A percentile compares a stretch with the other conserved stretches of the same genome.
Conservation (phyloP, 331 rosid species). For the Telfairia occidentalis region DNA sequence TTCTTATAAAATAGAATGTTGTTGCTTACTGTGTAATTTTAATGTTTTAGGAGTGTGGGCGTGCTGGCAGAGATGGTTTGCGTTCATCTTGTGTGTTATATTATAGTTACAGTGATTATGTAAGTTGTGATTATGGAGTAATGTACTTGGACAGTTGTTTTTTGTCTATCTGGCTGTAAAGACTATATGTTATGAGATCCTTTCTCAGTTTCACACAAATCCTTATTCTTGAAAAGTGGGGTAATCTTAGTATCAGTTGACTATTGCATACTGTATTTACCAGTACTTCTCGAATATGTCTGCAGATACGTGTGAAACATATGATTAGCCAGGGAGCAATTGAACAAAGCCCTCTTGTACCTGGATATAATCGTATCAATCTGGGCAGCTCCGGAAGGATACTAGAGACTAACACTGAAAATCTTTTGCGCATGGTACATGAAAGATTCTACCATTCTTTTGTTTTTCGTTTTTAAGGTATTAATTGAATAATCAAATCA, state of each 20-base stretch:
- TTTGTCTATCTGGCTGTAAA: neutral
- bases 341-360: conserved; percentile 50
- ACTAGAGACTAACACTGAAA: conserved; percentile 79
- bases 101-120: conserved; percentile 85
- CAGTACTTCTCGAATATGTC: conserved; percentile 9
- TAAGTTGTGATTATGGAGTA: conserved; percentile 28
- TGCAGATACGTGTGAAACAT: conserved; percentile 79
- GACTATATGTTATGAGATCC: no score
- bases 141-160: neutral
- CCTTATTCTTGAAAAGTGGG: conserved; percentile 8
- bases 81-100: conserved; percentile 78
- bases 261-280: conserved; percentile 14
- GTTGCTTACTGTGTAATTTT: neutral
- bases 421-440: conserved; percentile 79
- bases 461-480: neutral
- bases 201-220: no score
- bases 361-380: conserved; percentile 54
- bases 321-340: conserved; percentile 71
- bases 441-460: conserved; percentile 2
- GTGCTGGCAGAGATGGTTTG: conserved; percentile 99
- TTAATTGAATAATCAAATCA: neutral
- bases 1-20: neutral
- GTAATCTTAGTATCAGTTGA: neutral
- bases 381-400: conserved; percentile 55
- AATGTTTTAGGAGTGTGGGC: conserved; percentile 82